Evolutionary conservation across 805 yeast species (phyloP), one percentile per base, ranked within the genome.

Genomic region (Monosporozyma siamensis): DNA sequence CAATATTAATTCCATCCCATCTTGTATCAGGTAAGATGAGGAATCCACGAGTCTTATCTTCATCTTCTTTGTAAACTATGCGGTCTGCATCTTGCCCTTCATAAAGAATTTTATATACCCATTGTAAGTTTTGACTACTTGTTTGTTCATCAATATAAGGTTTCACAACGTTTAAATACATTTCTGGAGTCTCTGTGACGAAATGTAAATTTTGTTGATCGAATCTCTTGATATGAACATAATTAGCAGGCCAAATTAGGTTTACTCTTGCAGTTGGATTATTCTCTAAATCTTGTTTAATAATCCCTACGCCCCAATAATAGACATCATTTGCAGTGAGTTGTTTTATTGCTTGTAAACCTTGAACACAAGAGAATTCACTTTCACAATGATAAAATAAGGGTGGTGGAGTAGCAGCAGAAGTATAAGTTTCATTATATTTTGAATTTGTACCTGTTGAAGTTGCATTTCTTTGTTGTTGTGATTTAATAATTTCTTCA

Each of bases 1-100:
- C 85, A 59, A 81, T 49, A 23, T 77, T 77, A 38, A 69, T 64
- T 2, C 83, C 80, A 59, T 90, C 97, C 99, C 99, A 92, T 61
- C 90, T 89, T 95, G 90, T 85, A 63, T 92, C 97, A 0, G 97
- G 97, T 31, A 89, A 68, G 38, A 92, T 63, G 6, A 89, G 77
- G 56, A 84, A 87, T n/a, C 89, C 88, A 25, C 58, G 60, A 1
- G 55, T 50, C 41, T 80, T 78, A 17, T 75, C 74, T 24, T 77
- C 74, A 32, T 63, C 64, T 48, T 86, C 82, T 40, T 81, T 78
- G 50, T 70, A 72, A 2, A 88, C 70, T 14, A 90, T 77, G 15
- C 85, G 65, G 29, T 88, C 97, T 0, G 86, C 71, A 61, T 92
- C 99, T 17, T 81, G 86, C 3, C 90, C 95, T 41, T 84, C 72